Evolutionary conservation across 1,284 basidiomycete genomes (phyloP).

Genomic region (Volvariella volvacea): DNA sequence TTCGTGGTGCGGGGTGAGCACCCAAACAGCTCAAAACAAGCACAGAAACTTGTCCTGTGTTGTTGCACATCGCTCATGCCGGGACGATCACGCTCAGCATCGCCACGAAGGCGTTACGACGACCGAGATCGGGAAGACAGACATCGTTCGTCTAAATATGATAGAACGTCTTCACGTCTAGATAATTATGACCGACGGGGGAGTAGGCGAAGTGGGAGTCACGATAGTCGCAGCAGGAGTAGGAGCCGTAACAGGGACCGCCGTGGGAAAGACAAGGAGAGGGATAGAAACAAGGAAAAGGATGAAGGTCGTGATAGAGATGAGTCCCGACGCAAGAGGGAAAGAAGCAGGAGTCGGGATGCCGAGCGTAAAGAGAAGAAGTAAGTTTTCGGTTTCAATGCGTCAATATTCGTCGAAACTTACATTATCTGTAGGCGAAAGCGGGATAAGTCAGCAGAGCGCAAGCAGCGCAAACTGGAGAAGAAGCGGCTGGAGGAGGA

Average conservation of each 20-base stretch:
- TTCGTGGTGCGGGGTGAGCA: no score
- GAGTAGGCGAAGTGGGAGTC: slow-evolving; percentile 31
- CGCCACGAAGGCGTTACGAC: slow-evolving; percentile 36
- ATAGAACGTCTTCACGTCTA: slow-evolving; percentile 9
- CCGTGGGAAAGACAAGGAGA: slow-evolving; percentile 32
- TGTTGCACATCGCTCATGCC: slow-evolving; percentile 1
- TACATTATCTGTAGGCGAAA: slow-evolving; percentile 56
- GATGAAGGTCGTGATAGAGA: slow-evolving; percentile 23
- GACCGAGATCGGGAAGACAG: slow-evolving; percentile 26
- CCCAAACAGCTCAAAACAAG: no score
- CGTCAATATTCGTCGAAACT: no score
- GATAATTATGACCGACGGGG: slow-evolving; percentile 21
- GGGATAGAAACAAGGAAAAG: slow-evolving; percentile 27
- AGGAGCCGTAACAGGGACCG: slow-evolving; percentile 10
- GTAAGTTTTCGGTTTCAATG: slow-evolving; percentile 31
- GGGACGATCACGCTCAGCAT: slow-evolving; percentile 29
- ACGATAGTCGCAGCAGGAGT: slow-evolving; percentile 15
- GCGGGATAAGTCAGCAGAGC: slow-evolving; percentile 74
- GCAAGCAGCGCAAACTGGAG: slow-evolving; percentile 73
- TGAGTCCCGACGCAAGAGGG: slow-evolving; percentile 27
- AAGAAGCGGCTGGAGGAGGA: slow-evolving; percentile 78
- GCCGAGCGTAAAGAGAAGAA: slow-evolving; percentile 51
- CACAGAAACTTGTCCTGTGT: no score
- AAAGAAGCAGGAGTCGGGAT: slow-evolving; percentile 37
- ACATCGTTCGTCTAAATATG: slow-evolving; percentile 16